These are phyloP conservation scores for Yamadazyma endophytica DNA, from an alignment of 805 yeast genomes.

Conservation along the genomic window DNA sequence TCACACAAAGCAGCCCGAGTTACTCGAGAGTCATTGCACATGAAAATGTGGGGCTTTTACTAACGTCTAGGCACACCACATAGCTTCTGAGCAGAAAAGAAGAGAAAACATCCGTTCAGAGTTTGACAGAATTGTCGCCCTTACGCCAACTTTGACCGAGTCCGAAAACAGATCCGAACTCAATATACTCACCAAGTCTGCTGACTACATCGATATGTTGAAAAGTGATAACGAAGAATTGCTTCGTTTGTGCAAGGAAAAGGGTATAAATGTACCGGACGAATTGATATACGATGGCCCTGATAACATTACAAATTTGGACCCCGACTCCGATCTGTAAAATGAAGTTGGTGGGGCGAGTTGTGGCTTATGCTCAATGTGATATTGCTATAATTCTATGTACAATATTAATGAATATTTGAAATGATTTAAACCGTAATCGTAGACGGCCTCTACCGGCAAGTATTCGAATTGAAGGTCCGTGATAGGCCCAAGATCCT, in stretches of 20 bases:
- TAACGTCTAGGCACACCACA: conserved; percentile 59
- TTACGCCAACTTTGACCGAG: conserved; percentile 70
- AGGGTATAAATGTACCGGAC: conserved; percentile 40
- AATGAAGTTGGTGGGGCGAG: too few species aligned
- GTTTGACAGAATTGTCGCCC: conserved; percentile 67
- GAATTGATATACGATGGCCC: conserved; percentile 31
- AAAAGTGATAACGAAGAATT: conserved; percentile 47
- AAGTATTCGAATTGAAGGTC: conserved; percentile 9
- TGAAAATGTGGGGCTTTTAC: conserved; percentile 6
- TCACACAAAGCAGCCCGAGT: too few species aligned
- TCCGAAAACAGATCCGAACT: conserved; percentile 79
- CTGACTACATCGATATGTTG: conserved; percentile 50
- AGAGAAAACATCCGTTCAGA: conserved; percentile 81
- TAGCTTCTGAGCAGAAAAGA: conserved; percentile 82
- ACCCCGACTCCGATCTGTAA: too few species aligned
- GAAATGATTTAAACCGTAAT: conserved; percentile 10
- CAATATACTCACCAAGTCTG: conserved; percentile 62
- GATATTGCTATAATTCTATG: conserved; percentile 8
- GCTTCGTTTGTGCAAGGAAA: conserved; percentile 34
- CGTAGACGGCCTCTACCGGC: conserved; percentile 13
- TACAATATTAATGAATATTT: conserved; percentile 13
- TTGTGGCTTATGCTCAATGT: not conserved
- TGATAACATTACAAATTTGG: conserved; percentile 13
- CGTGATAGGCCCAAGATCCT: conserved; percentile 1
- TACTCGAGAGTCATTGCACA: too few species aligned